These are phyloP conservation scores for Yamadazyma atmosphaerica DNA, from an alignment of 1,139 yeast genomes.

Conservation along the genomic window DNA sequence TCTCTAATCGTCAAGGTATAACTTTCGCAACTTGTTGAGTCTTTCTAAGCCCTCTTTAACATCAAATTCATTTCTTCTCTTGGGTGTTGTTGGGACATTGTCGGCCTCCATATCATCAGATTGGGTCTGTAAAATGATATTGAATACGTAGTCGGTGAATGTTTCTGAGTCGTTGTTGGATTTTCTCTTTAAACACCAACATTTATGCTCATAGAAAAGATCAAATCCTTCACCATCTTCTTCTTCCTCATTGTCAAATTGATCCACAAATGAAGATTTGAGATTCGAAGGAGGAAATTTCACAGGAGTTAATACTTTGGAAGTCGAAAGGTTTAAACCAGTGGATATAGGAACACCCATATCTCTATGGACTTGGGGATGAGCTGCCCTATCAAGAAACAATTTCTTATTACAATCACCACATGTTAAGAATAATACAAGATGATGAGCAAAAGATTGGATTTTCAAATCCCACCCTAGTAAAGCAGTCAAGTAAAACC, in stretches of 20 bases:
- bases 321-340: conserved; percentile 21
- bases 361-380: conserved; percentile 9
- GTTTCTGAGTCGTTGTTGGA: conserved; percentile 8
- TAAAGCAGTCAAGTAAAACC: conserved; percentile 36
- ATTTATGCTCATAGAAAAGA: conserved; percentile 31
- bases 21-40: conserved; percentile 33
- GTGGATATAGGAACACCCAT: conserved; percentile 8
- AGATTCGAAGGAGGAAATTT: conserved; percentile 23
- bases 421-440: conserved; percentile 36
- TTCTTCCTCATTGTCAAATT: conserved; percentile 12
- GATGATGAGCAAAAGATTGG: conserved; percentile 28
- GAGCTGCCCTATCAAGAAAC: conserved; percentile 22
- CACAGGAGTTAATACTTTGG: conserved; percentile 34
- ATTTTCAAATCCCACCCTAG: conserved; percentile 40
- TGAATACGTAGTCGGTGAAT: conserved; percentile 25
- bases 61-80: conserved; percentile 25
- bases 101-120: not conserved
- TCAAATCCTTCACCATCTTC: conserved; percentile 24
- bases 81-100: not conserved
- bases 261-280: conserved; percentile 5
- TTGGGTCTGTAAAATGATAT: conserved; percentile 17
- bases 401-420: conserved; percentile 37
- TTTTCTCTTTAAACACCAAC: conserved; percentile 32
- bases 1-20: conserved; percentile 28
- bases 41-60: conserved; percentile 35